Evolutionary conservation across 306 rosid genomes (phyloP).

Genomic region (Cicer chorassanicum): DNA sequence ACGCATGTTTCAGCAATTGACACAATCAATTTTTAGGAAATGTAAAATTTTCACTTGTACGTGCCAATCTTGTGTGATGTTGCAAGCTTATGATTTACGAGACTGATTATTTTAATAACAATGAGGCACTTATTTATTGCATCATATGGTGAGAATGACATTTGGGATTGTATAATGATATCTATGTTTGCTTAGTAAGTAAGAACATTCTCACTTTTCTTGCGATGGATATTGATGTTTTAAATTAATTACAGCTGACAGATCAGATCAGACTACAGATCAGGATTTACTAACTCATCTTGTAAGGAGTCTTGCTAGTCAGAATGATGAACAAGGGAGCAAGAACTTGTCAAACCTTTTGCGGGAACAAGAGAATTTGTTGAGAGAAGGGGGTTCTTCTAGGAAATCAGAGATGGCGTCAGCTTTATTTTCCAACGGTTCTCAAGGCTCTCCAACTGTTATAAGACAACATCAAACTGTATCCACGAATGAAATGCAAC

Average conservation of each 20-base stretch:
- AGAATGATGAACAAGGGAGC: slow-evolving; percentile 57
- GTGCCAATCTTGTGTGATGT: slow-evolving; percentile 26
- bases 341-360: slow-evolving; percentile 61
- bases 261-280: slow-evolving; percentile 73
- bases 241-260: slow-evolving; percentile 62
- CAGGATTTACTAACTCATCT: slow-evolving; percentile 82
- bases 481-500: slow-evolving; percentile 52
- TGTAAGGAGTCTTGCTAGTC: slow-evolving; percentile 68
- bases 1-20: slow-evolving; percentile 4
- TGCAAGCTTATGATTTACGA: slow-evolving; percentile 17
- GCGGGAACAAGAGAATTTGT: slow-evolving; percentile 60
- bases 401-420: slow-evolving; percentile 59
- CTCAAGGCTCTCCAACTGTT: slow-evolving; percentile 62
- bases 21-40: slow-evolving; percentile 23
- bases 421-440: slow-evolving; percentile 59
- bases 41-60: slow-evolving; percentile 8
- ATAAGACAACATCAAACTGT: slow-evolving; percentile 47
- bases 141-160: slow-evolving; percentile 21
- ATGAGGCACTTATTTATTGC: slow-evolving; percentile 34
- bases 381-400: slow-evolving; percentile 58
- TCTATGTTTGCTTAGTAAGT: slow-evolving; percentile 26
- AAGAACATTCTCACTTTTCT: slow-evolving; percentile 20
- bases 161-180: slow-evolving; percentile 27
- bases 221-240: slow-evolving; percentile 43
- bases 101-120: slow-evolving; percentile 18